Conservation (phyloP, 2,329 filamentous ascomycete species). For the Arachnopeziza araneosa region DNA sequence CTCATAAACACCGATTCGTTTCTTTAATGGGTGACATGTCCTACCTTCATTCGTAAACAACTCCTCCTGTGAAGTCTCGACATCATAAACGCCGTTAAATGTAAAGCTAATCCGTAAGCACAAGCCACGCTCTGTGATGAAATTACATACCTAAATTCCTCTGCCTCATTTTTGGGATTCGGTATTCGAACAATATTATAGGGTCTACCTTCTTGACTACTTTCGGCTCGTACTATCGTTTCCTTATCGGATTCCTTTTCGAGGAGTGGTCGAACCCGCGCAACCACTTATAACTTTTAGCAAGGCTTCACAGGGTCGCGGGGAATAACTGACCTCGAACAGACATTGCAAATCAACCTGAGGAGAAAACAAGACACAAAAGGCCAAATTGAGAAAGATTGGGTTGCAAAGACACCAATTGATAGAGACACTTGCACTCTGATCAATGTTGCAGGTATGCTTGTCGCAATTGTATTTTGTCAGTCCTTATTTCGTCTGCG, state of each 20-base stretch:
- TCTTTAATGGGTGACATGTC: no score
- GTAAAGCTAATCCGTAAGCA: slow-evolving; percentile 58
- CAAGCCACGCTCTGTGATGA: not conserved
- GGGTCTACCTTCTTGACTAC: slow-evolving; percentile 53
- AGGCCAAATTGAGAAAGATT: not conserved
- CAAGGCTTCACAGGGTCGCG: not conserved
- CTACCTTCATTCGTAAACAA: slow-evolving; percentile 85
- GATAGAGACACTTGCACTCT: not conserved
- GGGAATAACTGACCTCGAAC: slow-evolving; percentile 5
- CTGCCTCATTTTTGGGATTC: slow-evolving; percentile 84
- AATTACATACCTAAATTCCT: slow-evolving; percentile 55
- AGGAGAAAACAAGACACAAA: not conserved
- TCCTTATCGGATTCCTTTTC: slow-evolving; percentile 82
- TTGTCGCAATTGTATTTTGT: not conserved
- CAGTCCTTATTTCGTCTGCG: not conserved
- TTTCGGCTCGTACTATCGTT: slow-evolving; percentile 69
- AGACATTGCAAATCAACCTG: not conserved
- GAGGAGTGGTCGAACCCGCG: slow-evolving; percentile 82
- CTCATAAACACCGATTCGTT: slow-evolving; percentile 7
- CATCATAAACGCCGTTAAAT: slow-evolving; percentile 90
- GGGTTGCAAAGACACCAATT: not conserved
- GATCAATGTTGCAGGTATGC: not conserved
- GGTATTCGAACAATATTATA: slow-evolving; percentile 78
- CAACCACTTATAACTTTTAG: slow-evolving; percentile 62
- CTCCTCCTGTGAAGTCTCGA: slow-evolving; percentile 72